Percentiles rank a stretch among this genome's conserved stretches.
These are phyloP conservation scores for Neurospora sp. DNA, from an alignment of 495 filamentous ascomycete genomes.

Conservation along the genomic window DNA sequence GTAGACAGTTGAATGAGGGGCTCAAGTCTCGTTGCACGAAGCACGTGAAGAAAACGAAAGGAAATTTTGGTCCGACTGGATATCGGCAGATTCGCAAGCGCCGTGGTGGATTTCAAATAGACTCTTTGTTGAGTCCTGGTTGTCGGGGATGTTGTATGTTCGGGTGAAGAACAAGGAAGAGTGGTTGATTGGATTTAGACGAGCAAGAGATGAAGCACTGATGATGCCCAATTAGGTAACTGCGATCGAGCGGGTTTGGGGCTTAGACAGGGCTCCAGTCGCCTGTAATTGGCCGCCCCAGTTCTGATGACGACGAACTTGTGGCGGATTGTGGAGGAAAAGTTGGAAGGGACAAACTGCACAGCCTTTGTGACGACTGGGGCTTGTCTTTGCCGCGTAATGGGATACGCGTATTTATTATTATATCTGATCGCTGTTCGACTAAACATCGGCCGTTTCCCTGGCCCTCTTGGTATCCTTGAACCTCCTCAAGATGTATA, in stretches of 20 bases:
- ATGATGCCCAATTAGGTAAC: not conserved
- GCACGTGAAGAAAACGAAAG: not conserved
- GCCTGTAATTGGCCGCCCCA: not conserved
- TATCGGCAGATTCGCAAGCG: not conserved
- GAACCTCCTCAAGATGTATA: conserved; percentile 46
- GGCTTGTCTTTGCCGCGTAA: not conserved
- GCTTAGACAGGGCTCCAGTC: not conserved
- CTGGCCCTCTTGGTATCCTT: conserved; percentile 6
- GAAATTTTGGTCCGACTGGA: not conserved
- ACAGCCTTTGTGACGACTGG: not conserved
- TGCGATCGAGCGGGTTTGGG: not conserved
- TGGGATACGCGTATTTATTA: not conserved
- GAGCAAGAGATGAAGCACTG: not conserved
- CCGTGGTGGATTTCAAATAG: not conserved
- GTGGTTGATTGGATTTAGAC: not conserved
- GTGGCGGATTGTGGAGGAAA: not conserved
- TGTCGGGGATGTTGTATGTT: not conserved
- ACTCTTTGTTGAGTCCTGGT: not conserved
- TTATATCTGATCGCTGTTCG: too few species aligned
- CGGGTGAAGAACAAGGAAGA: not conserved
- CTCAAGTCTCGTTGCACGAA: not conserved
- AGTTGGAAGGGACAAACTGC: not conserved
- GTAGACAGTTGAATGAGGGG: not conserved
- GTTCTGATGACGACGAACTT: not conserved
- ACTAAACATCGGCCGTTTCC: too few species aligned